phyloP scores from a whole-genome alignment of 495 filamentous ascomycete species.

The Rostrohypoxylon terebratum region DNA sequence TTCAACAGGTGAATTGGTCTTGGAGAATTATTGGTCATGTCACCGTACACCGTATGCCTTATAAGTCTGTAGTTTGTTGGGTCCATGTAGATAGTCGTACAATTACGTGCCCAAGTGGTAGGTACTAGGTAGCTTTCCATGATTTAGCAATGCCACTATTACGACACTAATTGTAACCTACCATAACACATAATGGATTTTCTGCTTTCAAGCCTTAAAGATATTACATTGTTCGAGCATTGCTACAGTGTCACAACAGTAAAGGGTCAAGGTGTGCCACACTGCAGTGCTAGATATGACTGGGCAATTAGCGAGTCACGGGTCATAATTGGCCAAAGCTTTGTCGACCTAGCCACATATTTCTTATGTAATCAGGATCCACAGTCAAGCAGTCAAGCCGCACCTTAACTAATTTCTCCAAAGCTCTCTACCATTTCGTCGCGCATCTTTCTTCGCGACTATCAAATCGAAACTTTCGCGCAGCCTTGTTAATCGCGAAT shows the following conservation, averaged over 20 bases:
- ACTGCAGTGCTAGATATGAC: not conserved
- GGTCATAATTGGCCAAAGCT: slow-evolving; percentile 1
- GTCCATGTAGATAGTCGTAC: not conserved
- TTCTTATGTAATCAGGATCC: not conserved
- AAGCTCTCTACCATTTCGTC: slow-evolving; percentile 28
- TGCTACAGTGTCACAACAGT: too few species aligned
- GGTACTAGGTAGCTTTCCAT: not conserved
- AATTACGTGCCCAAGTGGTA: not conserved
- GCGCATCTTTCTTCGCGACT: slow-evolving; percentile 46
- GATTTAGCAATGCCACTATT: not conserved
- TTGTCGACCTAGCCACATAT: slow-evolving; percentile 1
- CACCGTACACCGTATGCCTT: too few species aligned
- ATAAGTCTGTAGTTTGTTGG: not conserved
- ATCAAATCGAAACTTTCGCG: slow-evolving; percentile 41
- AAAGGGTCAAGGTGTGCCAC: too few species aligned
- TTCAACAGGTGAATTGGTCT: not conserved
- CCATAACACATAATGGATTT: too few species aligned
- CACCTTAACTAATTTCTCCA: slow-evolving; percentile 8
- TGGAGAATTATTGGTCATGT: too few species aligned
- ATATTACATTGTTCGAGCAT: too few species aligned
- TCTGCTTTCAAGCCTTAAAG: too few species aligned
- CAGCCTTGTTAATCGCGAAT: slow-evolving; percentile 13
- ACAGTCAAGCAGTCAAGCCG: slow-evolving; percentile 5
- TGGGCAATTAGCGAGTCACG: not conserved
- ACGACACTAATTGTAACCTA: too few species aligned